Percentiles rank a stretch among this genome's conserved stretches.
Evolutionary conservation across 2,329 filamentous ascomycete species (phyloP).

Genomic region (Pochonia chlamydosporia): DNA sequence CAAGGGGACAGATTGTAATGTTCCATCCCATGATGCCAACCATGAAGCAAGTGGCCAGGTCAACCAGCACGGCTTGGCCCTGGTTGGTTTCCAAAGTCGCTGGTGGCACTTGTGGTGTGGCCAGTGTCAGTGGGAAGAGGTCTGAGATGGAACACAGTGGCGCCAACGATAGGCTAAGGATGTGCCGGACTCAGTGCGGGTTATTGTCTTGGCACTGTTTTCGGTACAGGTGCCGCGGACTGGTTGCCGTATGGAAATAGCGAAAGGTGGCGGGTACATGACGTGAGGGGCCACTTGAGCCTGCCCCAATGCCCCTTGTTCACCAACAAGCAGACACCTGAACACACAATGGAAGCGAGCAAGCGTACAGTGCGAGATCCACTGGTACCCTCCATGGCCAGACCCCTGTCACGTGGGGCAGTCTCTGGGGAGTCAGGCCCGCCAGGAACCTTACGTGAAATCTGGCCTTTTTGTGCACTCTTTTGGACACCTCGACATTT

Average conservation of each 20-base stretch:
- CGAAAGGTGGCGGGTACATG: neutral
- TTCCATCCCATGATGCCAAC: no score
- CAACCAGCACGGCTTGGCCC: no score
- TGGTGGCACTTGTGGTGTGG: no score
- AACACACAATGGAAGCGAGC: no score
- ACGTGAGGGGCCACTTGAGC: neutral
- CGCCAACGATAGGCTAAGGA: constrained; percentile 10
- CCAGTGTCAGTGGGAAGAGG: constrained; percentile 5
- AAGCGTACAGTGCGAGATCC: constrained; percentile 1
- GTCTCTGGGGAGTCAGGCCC: neutral
- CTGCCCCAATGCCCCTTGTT: no score
- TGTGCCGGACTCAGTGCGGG: constrained; percentile 1
- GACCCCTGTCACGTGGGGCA: constrained; percentile 25
- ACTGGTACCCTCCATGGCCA: neutral
- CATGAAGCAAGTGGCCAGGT: no score
- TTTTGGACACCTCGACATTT: constrained; percentile 38
- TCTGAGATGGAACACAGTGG: constrained; percentile 7
- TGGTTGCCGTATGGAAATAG: neutral
- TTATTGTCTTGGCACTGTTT: constrained; percentile 1
- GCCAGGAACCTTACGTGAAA: constrained; percentile 29
- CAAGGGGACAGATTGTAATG: no score
- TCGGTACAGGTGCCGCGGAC: neutral
- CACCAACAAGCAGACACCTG: neutral
- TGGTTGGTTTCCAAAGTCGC: no score
- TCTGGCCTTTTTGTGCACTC: constrained; percentile 43